Evolutionary conservation across 306 rosid genomes (phyloP).

Genomic region (Prunus padus): DNA sequence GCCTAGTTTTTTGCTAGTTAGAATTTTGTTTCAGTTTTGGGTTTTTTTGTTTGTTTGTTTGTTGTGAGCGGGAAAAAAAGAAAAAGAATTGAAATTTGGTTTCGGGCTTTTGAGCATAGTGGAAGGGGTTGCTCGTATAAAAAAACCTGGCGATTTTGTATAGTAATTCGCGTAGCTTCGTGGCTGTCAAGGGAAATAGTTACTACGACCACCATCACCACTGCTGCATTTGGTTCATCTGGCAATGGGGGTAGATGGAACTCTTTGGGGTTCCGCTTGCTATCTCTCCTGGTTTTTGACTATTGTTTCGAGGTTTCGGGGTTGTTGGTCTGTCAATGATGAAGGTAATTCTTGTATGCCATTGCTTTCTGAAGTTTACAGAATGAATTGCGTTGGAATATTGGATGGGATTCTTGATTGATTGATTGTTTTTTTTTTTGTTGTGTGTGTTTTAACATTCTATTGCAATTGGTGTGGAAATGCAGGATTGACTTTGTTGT

Average conservation of each 20-base stretch:
- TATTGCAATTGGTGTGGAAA: constrained; percentile 25
- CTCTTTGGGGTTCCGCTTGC: constrained; percentile 52
- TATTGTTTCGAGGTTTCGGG: constrained; percentile 34
- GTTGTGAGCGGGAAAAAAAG: neutral
- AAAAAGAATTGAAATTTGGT: neutral
- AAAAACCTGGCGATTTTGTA: constrained; percentile 57
- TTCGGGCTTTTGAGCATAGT: constrained; percentile 26
- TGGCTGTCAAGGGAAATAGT: constrained; percentile 37
- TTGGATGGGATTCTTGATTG: neutral
- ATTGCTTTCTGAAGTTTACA: neutral
- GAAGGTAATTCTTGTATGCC: constrained; percentile 54
- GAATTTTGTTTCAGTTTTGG: constrained; percentile 29
- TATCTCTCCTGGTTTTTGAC: constrained; percentile 50
- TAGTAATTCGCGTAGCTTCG: constrained; percentile 36
- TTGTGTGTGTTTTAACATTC: neutral
- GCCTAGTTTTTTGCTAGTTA: constrained; percentile 39
- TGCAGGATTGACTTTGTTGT: constrained; percentile 63
- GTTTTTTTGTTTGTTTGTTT: neutral
- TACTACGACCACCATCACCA: constrained; percentile 30
- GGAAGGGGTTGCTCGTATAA: constrained; percentile 37
- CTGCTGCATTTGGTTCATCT: constrained; percentile 46
- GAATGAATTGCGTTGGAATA: neutral
- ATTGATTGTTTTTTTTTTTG: no score
- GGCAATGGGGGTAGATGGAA: constrained; percentile 74
- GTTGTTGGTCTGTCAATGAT: constrained; percentile 59